Percentiles rank a stretch among this genome's conserved stretches.
Conservation (phyloP, 192 early-diverging fungal species). For the Cetraspora pellucida region DNA sequence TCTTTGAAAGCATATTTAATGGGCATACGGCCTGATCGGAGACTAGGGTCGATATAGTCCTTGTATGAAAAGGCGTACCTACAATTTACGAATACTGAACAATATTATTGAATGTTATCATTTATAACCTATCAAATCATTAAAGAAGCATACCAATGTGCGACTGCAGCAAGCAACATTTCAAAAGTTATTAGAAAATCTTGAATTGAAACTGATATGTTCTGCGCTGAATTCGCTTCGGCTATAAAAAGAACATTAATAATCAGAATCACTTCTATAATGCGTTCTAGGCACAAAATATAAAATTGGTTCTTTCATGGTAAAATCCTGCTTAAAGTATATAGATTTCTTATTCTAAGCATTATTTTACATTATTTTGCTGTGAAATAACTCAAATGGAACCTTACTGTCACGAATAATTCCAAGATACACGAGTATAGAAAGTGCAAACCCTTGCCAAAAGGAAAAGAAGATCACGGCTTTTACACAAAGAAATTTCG, state of each 20-base stretch:
- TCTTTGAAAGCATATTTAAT: conserved; percentile 80
- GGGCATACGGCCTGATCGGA: conserved; percentile 72
- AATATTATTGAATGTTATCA: neutral
- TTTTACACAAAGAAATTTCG: conserved; percentile 95
- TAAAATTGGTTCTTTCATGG: too few species aligned
- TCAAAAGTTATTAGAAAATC: conserved; percentile 92
- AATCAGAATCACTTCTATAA: neutral
- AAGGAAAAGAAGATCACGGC: conserved; percentile 93
- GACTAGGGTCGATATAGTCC: conserved; percentile 71
- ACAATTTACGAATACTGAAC: conserved; percentile 14
- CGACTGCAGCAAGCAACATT: conserved; percentile 79
- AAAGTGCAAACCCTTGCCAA: conserved; percentile 87
- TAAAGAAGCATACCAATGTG: conserved; percentile 66
- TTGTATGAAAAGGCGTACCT: conserved; percentile 79
- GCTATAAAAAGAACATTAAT: conserved; percentile 33
- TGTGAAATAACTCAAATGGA: conserved; percentile 34
- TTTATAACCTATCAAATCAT: neutral
- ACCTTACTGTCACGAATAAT: conserved; percentile 69
- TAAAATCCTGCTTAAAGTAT: too few species aligned
- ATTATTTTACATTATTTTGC: too few species aligned
- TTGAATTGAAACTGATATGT: conserved; percentile 81
- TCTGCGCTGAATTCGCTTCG: conserved; percentile 56
- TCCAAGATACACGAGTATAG: conserved; percentile 76
- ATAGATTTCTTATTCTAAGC: too few species aligned
- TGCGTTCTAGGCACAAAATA: conserved; percentile 17